Evolutionary conservation across 257 asterid genomes (phyloP).

Genomic region (Solanum corneliomulleri): DNA sequence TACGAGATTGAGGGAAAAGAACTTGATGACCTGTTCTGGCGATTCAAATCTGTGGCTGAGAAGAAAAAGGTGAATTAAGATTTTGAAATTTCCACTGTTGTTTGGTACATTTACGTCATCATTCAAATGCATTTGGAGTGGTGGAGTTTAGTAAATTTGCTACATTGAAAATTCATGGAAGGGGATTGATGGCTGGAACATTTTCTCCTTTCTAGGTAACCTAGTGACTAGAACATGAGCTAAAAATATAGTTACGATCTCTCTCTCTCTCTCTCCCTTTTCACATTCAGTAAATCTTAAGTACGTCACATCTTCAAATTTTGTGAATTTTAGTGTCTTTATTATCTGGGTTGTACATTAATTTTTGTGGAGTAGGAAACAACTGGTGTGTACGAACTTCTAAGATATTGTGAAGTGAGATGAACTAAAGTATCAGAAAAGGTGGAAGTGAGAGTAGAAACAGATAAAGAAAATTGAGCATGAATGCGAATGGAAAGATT

Average conservation of each 20-base stretch:
- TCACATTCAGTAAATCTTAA: background rate
- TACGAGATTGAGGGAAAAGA: constrained; percentile 71
- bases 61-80: constrained; percentile 63
- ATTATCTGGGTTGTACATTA: background rate
- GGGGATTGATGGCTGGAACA: background rate
- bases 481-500: background rate
- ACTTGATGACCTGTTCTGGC: constrained; percentile 85
- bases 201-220: background rate
- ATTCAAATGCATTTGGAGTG: background rate
- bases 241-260: background rate
- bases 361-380: background rate
- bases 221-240: background rate
- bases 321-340: background rate
- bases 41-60: constrained; percentile 88
- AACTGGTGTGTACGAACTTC: background rate
- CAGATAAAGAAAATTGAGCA: background rate
- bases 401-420: background rate
- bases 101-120: background rate
- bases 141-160: background rate
- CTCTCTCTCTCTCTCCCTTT: background rate
- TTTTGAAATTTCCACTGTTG: background rate
- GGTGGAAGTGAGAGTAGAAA: background rate
- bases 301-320: background rate
- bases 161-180: background rate
- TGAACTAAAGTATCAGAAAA: background rate